phyloP scores from a whole-genome alignment of 1,284 basidiomycete species.

The Rhodotorula sp. region DNA sequence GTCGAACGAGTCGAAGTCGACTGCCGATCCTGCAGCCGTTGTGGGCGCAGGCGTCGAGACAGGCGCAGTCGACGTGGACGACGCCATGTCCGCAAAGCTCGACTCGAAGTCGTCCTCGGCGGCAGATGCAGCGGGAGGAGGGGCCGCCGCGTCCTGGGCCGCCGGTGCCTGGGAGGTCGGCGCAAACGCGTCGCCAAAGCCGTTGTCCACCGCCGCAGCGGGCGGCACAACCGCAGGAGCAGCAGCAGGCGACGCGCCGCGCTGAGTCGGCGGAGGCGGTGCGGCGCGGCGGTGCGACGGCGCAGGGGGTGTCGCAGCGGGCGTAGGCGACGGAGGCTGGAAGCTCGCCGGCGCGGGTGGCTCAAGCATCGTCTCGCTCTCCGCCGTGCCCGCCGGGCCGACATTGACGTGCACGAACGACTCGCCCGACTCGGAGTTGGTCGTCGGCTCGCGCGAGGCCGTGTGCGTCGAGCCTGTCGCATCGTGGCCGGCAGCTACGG shows the following conservation, averaged over 20 bases:
- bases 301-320: not conserved
- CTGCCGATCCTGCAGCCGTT: conserved; percentile 1
- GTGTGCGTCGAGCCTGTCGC: not conserved
- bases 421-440: conserved; percentile 13
- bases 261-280: conserved; percentile 12
- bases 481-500: not conserved
- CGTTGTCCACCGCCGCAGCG: not conserved
- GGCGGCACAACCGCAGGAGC: not conserved
- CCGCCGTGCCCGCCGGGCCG: conserved; percentile 6
- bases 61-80: not conserved
- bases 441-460: conserved; percentile 5
- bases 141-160: not conserved
- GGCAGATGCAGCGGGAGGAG: not conserved
- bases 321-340: not conserved
- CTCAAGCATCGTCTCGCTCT: conserved; percentile 10
- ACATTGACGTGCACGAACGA: conserved; percentile 26
- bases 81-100: conserved; percentile 34
- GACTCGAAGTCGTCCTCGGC: conserved; percentile 42
- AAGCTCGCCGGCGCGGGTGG: conserved; percentile 11
- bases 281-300: conserved; percentile 10
- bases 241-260: not conserved
- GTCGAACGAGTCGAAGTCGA: conserved; percentile 34
- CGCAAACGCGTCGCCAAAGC: not conserved
- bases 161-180: not conserved
- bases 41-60: not conserved